These are phyloP conservation scores for Penicillium sp. DNA, from an alignment of 2,329 filamentous ascomycete species.

Conservation along the genomic window DNA sequence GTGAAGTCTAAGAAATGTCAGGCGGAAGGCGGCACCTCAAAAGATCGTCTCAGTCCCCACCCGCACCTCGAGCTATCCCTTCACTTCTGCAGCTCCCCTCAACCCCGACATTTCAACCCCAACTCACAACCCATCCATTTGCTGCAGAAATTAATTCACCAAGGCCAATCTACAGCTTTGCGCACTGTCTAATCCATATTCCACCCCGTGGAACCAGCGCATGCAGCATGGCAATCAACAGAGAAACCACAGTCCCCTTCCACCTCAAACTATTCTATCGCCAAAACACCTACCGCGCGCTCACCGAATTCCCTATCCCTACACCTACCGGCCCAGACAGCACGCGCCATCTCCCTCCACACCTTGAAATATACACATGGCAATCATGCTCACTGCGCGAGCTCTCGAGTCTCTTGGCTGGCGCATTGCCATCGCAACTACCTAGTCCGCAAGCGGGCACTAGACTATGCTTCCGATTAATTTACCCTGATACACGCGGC, in stretches of 20 bases:
- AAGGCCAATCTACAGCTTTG: too few species aligned
- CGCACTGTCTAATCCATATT: slow-evolving; percentile 30
- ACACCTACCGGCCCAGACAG: slow-evolving; percentile 50
- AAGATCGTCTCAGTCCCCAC: too few species aligned
- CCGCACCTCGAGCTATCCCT: too few species aligned
- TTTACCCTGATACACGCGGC: slow-evolving; percentile 69
- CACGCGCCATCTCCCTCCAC: slow-evolving; percentile 57
- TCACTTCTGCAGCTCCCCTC: too few species aligned
- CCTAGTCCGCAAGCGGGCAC: slow-evolving; percentile 74
- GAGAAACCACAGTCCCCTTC: slow-evolving; percentile 72
- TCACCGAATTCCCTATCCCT: slow-evolving; percentile 38
- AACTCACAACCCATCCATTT: too few species aligned
- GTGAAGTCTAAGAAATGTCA: too few species aligned
- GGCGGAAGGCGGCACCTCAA: too few species aligned
- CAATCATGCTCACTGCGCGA: slow-evolving; percentile 74
- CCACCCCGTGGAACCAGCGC: slow-evolving; percentile 4
- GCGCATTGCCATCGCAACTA: slow-evolving; percentile 64
- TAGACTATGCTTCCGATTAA: slow-evolving; percentile 78
- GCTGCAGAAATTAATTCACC: too few species aligned
- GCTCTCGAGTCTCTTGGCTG: slow-evolving; percentile 71
- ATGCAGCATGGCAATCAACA: slow-evolving; percentile 32
- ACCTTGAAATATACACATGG: slow-evolving; percentile 84
- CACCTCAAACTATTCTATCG: slow-evolving; percentile 82
- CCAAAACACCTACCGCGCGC: slow-evolving; percentile 64
- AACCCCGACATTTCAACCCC: too few species aligned